Conservation (phyloP, 2,329 filamentous ascomycete species). For the Arachnomyces sp. region DNA sequence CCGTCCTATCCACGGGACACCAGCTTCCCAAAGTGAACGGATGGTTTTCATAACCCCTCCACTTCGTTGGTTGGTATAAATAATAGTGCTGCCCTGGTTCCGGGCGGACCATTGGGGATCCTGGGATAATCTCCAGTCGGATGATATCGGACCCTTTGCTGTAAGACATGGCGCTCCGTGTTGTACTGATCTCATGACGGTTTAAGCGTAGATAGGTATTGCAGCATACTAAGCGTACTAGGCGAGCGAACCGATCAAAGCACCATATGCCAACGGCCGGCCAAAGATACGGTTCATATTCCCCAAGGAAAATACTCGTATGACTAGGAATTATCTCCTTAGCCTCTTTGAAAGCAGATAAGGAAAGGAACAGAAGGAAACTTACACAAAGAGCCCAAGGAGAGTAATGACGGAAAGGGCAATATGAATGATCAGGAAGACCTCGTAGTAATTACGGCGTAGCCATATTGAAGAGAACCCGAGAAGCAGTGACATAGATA, state of each 20-base stretch:
- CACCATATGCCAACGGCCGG: conserved; percentile 41
- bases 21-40: conserved; percentile 36
- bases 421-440: conserved; percentile 34
- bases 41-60: conserved; percentile 41
- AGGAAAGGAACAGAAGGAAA: not conserved
- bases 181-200: conserved; percentile 14
- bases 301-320: conserved; percentile 38
- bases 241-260: conserved; percentile 37
- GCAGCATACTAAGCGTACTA: conserved; percentile 34
- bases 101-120: conserved; percentile 22
- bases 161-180: conserved; percentile 32
- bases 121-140: conserved; percentile 32
- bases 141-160: conserved; percentile 34
- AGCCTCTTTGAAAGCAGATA: not conserved
- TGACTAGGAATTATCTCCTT: conserved; percentile 25
- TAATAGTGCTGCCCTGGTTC: conserved; percentile 42
- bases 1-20: not conserved
- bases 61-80: conserved; percentile 35
- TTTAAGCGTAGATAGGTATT: conserved; percentile 26
- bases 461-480: conserved; percentile 37
- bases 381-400: conserved; percentile 38
- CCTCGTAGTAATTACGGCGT: conserved; percentile 37
- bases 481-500: conserved; percentile 30
- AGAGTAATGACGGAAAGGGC: conserved; percentile 31
- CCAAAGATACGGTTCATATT: conserved; percentile 43